phyloP scores from a whole-genome alignment of 2,329 filamentous ascomycete species.

The Xylaria sp. region DNA sequence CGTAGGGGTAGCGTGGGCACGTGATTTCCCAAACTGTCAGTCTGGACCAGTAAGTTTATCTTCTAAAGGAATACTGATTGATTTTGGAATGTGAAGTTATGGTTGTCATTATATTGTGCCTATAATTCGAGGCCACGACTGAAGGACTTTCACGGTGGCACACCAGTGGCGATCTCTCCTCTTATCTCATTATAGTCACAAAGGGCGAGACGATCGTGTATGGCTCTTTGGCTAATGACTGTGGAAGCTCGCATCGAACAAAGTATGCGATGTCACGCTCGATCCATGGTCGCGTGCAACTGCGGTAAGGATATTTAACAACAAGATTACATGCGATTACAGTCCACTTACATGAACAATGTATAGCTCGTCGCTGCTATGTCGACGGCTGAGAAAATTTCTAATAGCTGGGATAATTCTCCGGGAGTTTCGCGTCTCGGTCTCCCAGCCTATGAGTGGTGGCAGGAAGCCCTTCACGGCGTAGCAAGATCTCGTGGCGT shows the following conservation, averaged over 20 bases:
- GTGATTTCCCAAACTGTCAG: constrained; percentile 39
- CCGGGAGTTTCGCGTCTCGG: constrained; percentile 59
- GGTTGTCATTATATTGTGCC: not conserved
- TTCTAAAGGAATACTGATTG: not conserved
- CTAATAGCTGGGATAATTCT: constrained; percentile 46
- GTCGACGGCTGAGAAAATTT: constrained; percentile 60
- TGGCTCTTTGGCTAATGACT: not conserved
- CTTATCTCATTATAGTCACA: not conserved
- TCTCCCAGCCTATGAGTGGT: constrained; percentile 62
- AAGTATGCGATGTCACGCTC: constrained; percentile 39
- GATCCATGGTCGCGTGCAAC: constrained; percentile 37
- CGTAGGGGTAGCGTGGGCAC: constrained; percentile 26
- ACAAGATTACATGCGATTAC: not conserved
- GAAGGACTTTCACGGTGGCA: not conserved
- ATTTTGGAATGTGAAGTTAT: not conserved
- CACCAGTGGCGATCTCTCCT: not conserved
- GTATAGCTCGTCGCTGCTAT: constrained; percentile 56
- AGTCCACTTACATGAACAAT: constrained; percentile 36
- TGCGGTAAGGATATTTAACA: constrained; percentile 32
- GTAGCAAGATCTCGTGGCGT: constrained; percentile 58
- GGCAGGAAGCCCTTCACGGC: constrained; percentile 64
- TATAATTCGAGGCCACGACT: too few species aligned
- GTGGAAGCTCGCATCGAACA: constrained; percentile 37
- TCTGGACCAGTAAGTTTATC: constrained; percentile 34
- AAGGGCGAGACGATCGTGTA: not conserved